Percentiles rank a stretch among this genome's conserved stretches.
Evolutionary conservation across 805 yeast species (phyloP).

Genomic region (Alloascoidea hylecoeti): DNA sequence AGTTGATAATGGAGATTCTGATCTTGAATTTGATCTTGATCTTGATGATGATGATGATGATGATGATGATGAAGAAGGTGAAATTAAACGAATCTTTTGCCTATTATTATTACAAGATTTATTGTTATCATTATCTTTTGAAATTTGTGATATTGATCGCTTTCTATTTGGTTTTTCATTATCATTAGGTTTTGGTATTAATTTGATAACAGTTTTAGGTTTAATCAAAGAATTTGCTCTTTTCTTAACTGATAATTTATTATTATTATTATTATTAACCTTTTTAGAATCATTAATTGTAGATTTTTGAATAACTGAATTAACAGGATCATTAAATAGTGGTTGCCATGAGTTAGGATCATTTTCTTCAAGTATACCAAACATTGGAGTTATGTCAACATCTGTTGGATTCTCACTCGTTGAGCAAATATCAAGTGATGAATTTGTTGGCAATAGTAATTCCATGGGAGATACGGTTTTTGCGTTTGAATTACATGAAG

Average conservation of each 20-base stretch:
- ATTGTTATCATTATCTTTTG: too few relatives aligned
- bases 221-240: too few relatives aligned
- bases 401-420: conserved; percentile 6
- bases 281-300: conserved; percentile 3
- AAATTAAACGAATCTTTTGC: too few relatives aligned
- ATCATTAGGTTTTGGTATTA: neutral
- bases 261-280: too few relatives aligned
- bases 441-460: neutral
- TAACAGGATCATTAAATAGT: conserved; percentile 14
- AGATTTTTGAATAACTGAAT: neutral
- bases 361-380: conserved; percentile 14
- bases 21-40: neutral
- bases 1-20: neutral
- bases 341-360: conserved; percentile 17
- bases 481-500: neutral
- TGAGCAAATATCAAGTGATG: neutral
- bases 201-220: conserved; percentile 4
- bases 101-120: too few relatives aligned
- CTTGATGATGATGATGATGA: neutral
- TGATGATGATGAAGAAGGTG: neutral
- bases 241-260: too few relatives aligned
- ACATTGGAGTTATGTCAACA: conserved; percentile 16
- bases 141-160: neutral
- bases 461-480: conserved; percentile 1
- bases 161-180: neutral